phyloP scores from a whole-genome alignment of 2,329 filamentous ascomycete species.

The Apiospora phragmitis region DNA sequence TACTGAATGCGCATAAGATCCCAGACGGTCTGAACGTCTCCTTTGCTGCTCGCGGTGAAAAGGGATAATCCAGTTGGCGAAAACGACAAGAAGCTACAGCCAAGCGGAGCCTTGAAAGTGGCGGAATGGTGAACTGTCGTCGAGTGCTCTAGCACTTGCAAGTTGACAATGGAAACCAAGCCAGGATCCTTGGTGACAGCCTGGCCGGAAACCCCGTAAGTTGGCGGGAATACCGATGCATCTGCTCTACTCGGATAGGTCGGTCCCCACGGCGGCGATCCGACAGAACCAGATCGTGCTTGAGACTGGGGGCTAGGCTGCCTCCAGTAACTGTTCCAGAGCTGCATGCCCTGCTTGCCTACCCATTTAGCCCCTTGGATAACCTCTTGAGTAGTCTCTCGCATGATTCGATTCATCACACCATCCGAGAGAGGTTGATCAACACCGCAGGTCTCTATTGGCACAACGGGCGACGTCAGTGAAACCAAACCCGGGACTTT shows the following conservation, averaged over 20 bases:
- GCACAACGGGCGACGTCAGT: conserved; percentile 68
- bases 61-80: conserved; percentile 72
- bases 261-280: conserved; percentile 49
- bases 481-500: conserved; percentile 58
- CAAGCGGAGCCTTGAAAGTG: conserved; percentile 70
- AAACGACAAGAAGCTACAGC: conserved; percentile 80
- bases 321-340: conserved; percentile 82
- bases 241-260: conserved; percentile 49
- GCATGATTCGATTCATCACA: conserved; percentile 73
- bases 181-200: conserved; percentile 65
- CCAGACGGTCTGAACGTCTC: conserved; percentile 83
- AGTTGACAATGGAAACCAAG: conserved; percentile 73
- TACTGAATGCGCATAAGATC: conserved; percentile 69
- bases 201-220: conserved; percentile 65
- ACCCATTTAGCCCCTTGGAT: conserved; percentile 76
- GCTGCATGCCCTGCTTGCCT: conserved; percentile 73
- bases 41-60: conserved; percentile 79
- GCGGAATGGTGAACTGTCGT: conserved; percentile 62
- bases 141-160: conserved; percentile 58
- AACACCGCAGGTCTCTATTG: conserved; percentile 64
- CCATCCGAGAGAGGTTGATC: conserved; percentile 73
- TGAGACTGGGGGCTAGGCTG: conserved; percentile 47
- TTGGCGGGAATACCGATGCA: conserved; percentile 67
- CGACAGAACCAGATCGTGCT: conserved; percentile 42
- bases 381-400: conserved; percentile 76